phyloP scores from a whole-genome alignment of 768 basidiomycete species.

The Lyophyllum semitale region DNA sequence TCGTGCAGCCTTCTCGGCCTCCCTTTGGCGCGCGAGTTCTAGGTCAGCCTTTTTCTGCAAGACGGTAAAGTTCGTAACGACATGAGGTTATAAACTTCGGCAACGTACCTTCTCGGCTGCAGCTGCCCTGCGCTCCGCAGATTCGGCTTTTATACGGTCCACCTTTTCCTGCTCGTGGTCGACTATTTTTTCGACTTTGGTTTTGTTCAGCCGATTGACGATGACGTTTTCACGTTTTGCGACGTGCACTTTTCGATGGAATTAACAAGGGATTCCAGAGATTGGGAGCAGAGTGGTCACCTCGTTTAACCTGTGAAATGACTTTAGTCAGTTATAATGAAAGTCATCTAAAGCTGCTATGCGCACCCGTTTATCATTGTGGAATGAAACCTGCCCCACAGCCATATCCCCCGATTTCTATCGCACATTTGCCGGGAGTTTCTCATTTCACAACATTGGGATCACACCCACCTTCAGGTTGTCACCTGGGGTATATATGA shows the following conservation, averaged over 20 bases:
- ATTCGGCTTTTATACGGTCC: slow-evolving; percentile 80
- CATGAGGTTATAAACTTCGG: background rate
- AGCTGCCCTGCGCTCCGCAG: slow-evolving; percentile 56
- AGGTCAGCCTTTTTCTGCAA: slow-evolving; percentile 76
- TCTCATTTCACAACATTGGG: background rate
- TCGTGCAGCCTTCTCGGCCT: slow-evolving; percentile 85
- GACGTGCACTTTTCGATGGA: slow-evolving; percentile 61
- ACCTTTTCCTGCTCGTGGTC: slow-evolving; percentile 90
- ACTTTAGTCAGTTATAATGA: background rate
- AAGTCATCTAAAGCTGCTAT: background rate
- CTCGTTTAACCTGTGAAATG: slow-evolving; percentile 69
- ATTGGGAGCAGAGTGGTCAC: slow-evolving; percentile 34
- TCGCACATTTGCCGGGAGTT: background rate
- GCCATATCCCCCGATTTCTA: slow-evolving; percentile 99
- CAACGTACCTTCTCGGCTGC: slow-evolving; percentile 66
- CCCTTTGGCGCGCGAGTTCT: slow-evolving; percentile 73
- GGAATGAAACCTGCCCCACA: slow-evolving; percentile 93
- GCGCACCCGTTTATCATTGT: slow-evolving; percentile 81
- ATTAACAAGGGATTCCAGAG: background rate
- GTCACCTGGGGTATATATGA: slow-evolving; percentile 91
- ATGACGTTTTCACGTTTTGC: slow-evolving; percentile 82
- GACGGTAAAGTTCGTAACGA: background rate
- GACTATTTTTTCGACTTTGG: slow-evolving; percentile 79
- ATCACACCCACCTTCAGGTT: slow-evolving; percentile 77
- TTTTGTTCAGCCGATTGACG: slow-evolving; percentile 93